Conservation (phyloP, 306 rosid genomes). For the Adenanthera pavonina region DNA sequence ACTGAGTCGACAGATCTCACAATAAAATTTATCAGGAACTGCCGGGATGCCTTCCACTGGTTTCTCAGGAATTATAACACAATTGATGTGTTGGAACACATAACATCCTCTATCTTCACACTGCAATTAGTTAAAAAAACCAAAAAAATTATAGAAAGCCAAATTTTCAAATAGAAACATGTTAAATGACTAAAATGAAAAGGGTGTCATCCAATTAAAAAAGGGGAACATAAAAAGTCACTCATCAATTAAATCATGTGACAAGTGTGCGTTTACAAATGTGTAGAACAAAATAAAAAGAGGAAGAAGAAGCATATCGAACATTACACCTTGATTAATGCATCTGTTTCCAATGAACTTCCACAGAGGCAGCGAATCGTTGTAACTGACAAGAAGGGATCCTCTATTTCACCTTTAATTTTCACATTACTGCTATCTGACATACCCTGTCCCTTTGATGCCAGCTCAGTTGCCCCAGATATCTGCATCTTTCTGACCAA, state of each 20-base stretch:
- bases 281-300: constrained; percentile 5
- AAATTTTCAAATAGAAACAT: constrained; percentile 8
- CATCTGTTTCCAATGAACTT: constrained; percentile 76
- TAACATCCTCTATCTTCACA: constrained; percentile 87
- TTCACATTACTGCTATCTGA: constrained; percentile 85
- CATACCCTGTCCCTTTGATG: constrained; percentile 81
- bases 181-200: constrained; percentile 20
- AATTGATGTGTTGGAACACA: constrained; percentile 90
- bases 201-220: neutral
- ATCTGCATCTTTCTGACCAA: constrained; percentile 90
- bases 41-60: constrained; percentile 73
- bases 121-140: constrained; percentile 56
- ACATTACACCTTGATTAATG: constrained; percentile 76
- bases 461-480: constrained; percentile 90
- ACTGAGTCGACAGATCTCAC: constrained; percentile 88
- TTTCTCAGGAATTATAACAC: constrained; percentile 91
- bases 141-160: neutral
- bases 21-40: constrained; percentile 79
- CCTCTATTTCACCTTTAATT: constrained; percentile 82
- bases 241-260: neutral
- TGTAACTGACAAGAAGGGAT: constrained; percentile 62
- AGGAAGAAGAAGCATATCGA: constrained; percentile 13
- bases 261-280: neutral
- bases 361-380: constrained; percentile 96
- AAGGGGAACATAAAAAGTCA: neutral